Conservation (phyloP, 2,329 filamentous ascomycete species). For the Hypoxylon sp. region DNA sequence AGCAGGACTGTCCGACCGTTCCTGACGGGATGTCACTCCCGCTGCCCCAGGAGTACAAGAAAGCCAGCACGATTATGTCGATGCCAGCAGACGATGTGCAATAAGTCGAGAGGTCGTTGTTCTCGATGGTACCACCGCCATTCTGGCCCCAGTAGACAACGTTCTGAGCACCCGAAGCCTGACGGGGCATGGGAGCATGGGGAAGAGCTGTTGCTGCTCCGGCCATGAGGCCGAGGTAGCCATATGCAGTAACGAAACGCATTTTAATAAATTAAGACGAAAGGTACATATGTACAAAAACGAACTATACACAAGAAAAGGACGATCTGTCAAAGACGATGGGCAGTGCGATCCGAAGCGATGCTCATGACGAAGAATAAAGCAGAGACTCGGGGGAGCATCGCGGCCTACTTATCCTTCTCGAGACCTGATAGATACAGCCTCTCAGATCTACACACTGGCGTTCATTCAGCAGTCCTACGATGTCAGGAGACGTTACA, state of each 20-base stretch:
- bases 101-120: conserved; percentile 56
- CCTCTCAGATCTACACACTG: conserved; percentile 2
- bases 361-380: conserved; percentile 30
- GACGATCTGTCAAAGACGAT: conserved; percentile 43
- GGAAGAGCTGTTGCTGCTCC: conserved; percentile 43
- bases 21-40: conserved; percentile 56
- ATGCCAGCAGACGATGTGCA: conserved; percentile 56
- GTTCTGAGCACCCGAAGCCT: conserved; percentile 48
- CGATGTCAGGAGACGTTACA: conserved; percentile 47
- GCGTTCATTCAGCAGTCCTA: conserved; percentile 1
- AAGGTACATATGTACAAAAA: conserved; percentile 40
- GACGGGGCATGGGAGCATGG: conserved; percentile 31
- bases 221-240: conserved; percentile 40
- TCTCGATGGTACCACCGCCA: conserved; percentile 53
- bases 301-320: conserved; percentile 43
- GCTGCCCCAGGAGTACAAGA: conserved; percentile 57
- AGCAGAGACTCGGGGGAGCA: conserved; percentile 19
- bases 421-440: conserved; percentile 16
- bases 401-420: conserved; percentile 40
- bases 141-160: conserved; percentile 54
- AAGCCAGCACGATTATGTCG: conserved; percentile 60
- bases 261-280: conserved; percentile 41
- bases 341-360: conserved; percentile 24
- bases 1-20: conserved; percentile 57
- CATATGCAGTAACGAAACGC: conserved; percentile 39